These are phyloP conservation scores for Liriodendron chinense DNA, from an alignment of 164 flowering plant genomes.

Conservation along the genomic window DNA sequence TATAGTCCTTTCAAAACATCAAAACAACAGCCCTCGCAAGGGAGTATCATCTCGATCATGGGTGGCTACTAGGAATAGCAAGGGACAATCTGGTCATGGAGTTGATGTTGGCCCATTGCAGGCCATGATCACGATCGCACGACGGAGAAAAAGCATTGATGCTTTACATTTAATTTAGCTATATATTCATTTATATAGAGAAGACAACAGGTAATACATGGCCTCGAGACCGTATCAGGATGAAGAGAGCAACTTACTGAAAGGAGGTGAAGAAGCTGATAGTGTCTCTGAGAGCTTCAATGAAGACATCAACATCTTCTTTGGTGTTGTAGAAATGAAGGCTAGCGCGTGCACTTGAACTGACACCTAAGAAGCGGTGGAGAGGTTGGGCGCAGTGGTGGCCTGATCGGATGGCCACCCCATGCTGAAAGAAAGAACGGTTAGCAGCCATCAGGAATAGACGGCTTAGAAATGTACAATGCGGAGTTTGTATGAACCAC, in stretches of 20 bases:
- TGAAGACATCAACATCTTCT: constrained; percentile 78
- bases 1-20: too few species aligned
- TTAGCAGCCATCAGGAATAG: not conserved
- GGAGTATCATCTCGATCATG: too few species aligned
- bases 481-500: not conserved
- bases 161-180: not conserved
- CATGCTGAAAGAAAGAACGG: constrained; percentile 55
- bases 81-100: not conserved
- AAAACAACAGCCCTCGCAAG: too few species aligned
- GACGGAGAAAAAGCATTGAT: not conserved
- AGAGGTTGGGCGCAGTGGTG: constrained; percentile 98
- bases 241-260: constrained; percentile 31
- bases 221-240: not conserved
- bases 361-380: constrained; percentile 70
- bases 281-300: constrained; percentile 68
- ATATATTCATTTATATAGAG: not conserved
- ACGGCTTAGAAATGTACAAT: not conserved
- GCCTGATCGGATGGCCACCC: constrained; percentile 94
- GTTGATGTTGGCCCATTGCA: not conserved
- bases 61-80: not conserved
- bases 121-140: too few species aligned
- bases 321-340: constrained; percentile 88
- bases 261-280: constrained; percentile 73
- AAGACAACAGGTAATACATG: not conserved
- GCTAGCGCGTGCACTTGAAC: constrained; percentile 91